Evolutionary conservation across 345 rosid genomes (phyloP).

Genomic region (Durio zibethinus): DNA sequence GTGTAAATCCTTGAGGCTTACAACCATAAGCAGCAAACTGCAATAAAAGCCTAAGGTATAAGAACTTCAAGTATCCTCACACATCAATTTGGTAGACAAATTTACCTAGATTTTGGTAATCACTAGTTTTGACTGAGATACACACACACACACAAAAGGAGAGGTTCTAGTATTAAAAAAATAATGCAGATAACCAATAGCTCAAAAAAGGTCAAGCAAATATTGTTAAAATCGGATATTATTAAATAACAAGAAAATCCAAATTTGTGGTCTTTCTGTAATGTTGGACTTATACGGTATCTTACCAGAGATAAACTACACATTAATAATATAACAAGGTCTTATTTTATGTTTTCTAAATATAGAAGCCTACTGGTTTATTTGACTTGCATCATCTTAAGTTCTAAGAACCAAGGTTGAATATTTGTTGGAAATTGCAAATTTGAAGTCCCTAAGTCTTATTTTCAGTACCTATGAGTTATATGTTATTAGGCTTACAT

Average conservation of each 20-base stretch:
- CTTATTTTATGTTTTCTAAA: not conserved
- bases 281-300: not conserved
- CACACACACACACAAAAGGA: not conserved
- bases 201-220: not conserved
- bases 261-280: not conserved
- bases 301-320: not conserved
- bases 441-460: not conserved
- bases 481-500: not conserved
- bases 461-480: not conserved
- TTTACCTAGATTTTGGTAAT: not conserved
- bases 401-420: not conserved
- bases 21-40: not conserved
- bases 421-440: not conserved
- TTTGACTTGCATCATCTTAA: not conserved
- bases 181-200: not conserved
- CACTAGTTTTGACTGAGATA: not conserved
- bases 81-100: not conserved
- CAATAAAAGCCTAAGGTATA: not conserved
- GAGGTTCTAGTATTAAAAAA: not conserved
- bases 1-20: conserved; percentile 2
- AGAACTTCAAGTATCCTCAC: not conserved
- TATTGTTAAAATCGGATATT: not conserved
- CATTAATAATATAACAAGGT: not conserved
- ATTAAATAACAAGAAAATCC: not conserved
- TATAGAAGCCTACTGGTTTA: not conserved